Evolutionary conservation across 169 alveolate genomes (phyloP).

Genomic region (Perkinsus olseni): DNA sequence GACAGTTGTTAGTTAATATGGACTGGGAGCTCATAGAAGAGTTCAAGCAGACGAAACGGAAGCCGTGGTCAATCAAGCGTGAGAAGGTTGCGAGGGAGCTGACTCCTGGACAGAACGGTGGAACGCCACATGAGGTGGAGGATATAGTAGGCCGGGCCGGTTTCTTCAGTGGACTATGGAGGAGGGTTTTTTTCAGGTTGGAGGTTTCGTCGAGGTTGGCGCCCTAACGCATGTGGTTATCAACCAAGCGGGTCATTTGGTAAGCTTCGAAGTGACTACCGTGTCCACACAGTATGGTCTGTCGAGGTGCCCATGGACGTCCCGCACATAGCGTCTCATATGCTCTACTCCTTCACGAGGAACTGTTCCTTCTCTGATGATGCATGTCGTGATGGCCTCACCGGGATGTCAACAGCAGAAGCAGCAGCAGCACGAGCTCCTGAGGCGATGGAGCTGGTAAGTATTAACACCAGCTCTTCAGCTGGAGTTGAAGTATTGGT

Average conservation of each 20-base stretch:
- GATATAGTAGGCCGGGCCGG: neutral
- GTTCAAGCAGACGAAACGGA: neutral
- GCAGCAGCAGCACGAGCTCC: neutral
- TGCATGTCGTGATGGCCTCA: neutral
- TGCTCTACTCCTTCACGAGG: neutral
- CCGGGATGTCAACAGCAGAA: neutral
- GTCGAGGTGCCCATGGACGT: neutral
- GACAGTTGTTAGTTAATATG: neutral
- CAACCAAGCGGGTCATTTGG: neutral
- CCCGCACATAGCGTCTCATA: neutral
- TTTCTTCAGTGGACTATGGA: neutral
- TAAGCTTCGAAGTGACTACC: neutral
- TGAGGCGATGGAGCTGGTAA: neutral
- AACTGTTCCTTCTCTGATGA: neutral
- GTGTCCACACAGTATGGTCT: too few relatives aligned
- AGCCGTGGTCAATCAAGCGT: neutral
- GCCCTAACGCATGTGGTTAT: neutral
- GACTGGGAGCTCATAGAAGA: neutral
- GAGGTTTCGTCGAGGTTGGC: neutral
- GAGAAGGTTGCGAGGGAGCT: neutral
- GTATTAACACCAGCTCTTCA: too few relatives aligned
- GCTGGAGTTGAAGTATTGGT: too few relatives aligned
- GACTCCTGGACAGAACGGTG: neutral
- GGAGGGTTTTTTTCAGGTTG: neutral
- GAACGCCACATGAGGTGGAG: neutral